Evolutionary conservation across 2,329 filamentous ascomycete species (phyloP).

Genomic region (Fusarium sp.): DNA sequence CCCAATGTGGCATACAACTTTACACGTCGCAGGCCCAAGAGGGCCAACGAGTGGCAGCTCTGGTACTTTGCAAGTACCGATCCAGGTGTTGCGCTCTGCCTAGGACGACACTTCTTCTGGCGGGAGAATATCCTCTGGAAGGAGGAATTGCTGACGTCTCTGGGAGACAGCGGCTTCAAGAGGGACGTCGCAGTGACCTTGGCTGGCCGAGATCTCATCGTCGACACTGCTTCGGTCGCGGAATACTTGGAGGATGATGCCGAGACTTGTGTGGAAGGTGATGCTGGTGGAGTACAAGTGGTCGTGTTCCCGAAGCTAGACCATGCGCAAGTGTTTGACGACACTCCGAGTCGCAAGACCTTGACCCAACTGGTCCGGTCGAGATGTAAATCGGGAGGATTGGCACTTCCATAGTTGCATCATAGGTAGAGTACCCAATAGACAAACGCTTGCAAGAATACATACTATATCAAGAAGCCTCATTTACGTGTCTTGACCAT

Average conservation of each 20-base stretch:
- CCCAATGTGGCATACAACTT: constrained; percentile 81
- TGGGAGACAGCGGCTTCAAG: constrained; percentile 27
- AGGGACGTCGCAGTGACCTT: constrained; percentile 67
- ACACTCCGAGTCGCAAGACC: constrained; percentile 40
- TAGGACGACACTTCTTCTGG: constrained; percentile 79
- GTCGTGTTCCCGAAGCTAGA: constrained; percentile 71
- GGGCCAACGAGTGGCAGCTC: constrained; percentile 76
- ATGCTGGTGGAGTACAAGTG: constrained; percentile 59
- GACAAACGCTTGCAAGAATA: background rate
- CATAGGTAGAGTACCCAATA: constrained; percentile 1
- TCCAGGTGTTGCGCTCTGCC: constrained; percentile 72
- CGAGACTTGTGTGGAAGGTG: constrained; percentile 9
- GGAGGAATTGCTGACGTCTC: constrained; percentile 63
- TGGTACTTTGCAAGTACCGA: constrained; percentile 79
- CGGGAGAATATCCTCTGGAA: constrained; percentile 77
- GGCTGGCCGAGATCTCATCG: constrained; percentile 72
- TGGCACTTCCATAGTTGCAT: constrained; percentile 9
- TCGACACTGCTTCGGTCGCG: constrained; percentile 68
- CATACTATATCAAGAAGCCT: background rate
- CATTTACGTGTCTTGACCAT: constrained; percentile 46
- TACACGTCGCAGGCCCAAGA: constrained; percentile 62
- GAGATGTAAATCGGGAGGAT: constrained; percentile 38
- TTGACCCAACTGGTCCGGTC: constrained; percentile 47
- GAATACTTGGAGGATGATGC: constrained; percentile 60
- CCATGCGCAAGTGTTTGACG: constrained; percentile 72